These are phyloP conservation scores for Trametes maxima DNA, from an alignment of 768 basidiomycete genomes.

Conservation along the genomic window DNA sequence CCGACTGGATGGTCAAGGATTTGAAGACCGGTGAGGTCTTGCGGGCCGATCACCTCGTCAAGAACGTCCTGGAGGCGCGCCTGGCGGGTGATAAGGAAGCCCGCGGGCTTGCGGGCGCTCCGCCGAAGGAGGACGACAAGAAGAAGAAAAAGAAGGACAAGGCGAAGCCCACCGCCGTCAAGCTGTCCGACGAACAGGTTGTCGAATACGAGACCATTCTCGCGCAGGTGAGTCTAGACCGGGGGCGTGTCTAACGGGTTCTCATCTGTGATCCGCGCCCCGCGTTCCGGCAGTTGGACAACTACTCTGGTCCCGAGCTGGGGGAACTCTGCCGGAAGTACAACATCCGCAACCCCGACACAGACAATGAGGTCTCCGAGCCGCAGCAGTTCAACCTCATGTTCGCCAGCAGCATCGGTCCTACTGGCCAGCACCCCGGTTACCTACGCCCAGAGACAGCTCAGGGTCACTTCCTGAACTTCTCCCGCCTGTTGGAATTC, in stretches of 20 bases:
- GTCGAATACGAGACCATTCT: slow-evolving; percentile 80
- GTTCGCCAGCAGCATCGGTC: slow-evolving; percentile 97
- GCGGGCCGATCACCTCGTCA: slow-evolving; percentile 95
- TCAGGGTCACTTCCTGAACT: slow-evolving; percentile 99
- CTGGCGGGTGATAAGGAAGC: slow-evolving; percentile 91
- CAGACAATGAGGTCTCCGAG: slow-evolving; percentile 88
- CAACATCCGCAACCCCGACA: slow-evolving; percentile 86
- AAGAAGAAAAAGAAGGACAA: slow-evolving; percentile 77
- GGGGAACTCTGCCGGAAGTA: slow-evolving; percentile 83
- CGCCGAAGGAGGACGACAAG: slow-evolving; percentile 51
- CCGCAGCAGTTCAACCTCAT: slow-evolving; percentile 98
- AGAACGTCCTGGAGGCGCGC: slow-evolving; percentile 86
- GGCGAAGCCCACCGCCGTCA: slow-evolving; percentile 68
- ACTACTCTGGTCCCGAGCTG: slow-evolving; percentile 87
- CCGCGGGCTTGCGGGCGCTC: slow-evolving; percentile 67
- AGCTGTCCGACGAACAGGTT: slow-evolving; percentile 72
- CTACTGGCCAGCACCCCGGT: slow-evolving; percentile 95
- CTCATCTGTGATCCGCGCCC: slow-evolving; percentile 17
- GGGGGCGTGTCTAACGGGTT: not conserved
- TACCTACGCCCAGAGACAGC: slow-evolving; percentile 98
- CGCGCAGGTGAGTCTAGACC: slow-evolving; percentile 68
- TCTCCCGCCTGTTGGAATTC: slow-evolving; percentile 94
- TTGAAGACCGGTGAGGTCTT: slow-evolving; percentile 93
- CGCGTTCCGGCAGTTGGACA: slow-evolving; percentile 69
- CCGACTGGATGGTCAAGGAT: slow-evolving; percentile 99